phyloP scores from a whole-genome alignment of 1,139 yeast species.

The Geotrichum restrictum region DNA sequence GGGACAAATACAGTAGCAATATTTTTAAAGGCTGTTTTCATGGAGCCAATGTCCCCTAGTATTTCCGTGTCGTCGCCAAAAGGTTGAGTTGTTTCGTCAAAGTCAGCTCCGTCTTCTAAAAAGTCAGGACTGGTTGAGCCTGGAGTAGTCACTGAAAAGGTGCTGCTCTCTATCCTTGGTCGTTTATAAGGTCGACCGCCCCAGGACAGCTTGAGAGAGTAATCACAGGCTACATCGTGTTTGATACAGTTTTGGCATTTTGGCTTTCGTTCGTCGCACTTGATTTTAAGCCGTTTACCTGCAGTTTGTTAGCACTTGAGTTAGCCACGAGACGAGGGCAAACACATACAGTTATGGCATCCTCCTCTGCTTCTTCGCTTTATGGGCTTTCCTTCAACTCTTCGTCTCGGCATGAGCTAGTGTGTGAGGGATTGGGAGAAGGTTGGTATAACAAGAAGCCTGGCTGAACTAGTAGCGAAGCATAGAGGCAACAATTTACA shows the following conservation, averaged over 20 bases:
- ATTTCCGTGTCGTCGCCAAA: neutral
- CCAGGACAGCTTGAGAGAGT: constrained; percentile 65
- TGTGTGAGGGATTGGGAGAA: neutral
- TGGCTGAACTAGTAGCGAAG: neutral
- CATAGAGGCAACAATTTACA: no score
- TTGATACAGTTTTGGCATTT: constrained; percentile 56
- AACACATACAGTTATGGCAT: constrained; percentile 34
- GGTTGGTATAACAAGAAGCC: neutral
- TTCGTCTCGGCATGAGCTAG: constrained; percentile 15
- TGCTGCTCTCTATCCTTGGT: constrained; percentile 26
- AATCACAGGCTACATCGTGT: constrained; percentile 55
- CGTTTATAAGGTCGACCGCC: constrained; percentile 67
- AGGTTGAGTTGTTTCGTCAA: neutral
- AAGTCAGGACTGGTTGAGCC: neutral
- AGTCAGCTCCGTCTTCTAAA: neutral
- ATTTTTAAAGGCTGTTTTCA: constrained; percentile 19
- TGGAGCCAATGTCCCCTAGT: constrained; percentile 2
- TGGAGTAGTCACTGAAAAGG: neutral
- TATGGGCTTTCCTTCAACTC: constrained; percentile 25
- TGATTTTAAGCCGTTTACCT: constrained; percentile 31
- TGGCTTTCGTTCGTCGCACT: constrained; percentile 71
- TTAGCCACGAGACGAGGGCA: neutral
- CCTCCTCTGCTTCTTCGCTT: constrained; percentile 34
- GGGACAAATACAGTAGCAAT: constrained; percentile 26
- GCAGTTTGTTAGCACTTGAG: constrained; percentile 5